Evolutionary conservation across 2,329 filamentous ascomycete species (phyloP), one percentile per base, ranked within the genome.

Genomic region (Cladosporium sp.): DNA sequence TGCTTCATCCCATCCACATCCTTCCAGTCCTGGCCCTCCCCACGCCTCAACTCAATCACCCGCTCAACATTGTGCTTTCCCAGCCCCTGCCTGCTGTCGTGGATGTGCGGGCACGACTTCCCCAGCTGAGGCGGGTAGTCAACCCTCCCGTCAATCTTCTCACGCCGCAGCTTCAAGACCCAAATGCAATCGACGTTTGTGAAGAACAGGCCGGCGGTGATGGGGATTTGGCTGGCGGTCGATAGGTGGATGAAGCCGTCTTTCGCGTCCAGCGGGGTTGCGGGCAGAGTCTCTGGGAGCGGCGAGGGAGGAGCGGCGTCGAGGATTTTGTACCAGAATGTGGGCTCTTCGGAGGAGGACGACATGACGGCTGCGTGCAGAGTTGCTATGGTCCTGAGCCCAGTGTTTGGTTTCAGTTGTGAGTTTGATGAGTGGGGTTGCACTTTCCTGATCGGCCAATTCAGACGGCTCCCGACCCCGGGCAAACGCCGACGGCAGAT

Each of bases 281-380:
- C 11, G 2, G 61, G 59, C 4, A 65, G 56, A 4, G 58, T 61
- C n/a, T 52, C 48, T 4, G 64, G 61, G 1, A 66, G 52, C 3
- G 64, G 62, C 8, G 53, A 46, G 10, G 50, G 57, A 1, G 62
- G 59, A 7, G 57, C 19, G 2, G 43, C 11, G 31, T 61, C 58
- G 38, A 66, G 59, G 48, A 66, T 64, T 33, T 66, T 66, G 60
- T 66, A 66, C 43, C 60, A 62, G 54, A 59, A 61, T 13, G 32
- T 46, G 4, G 42, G 52, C 11, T 32, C 19, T 13, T 28, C 22
- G 22, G 46, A 18, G 22, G 46, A 31, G 38, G 49, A 16, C 11
- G 28, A 19, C 50, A 53, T 53, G 28, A 16, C 37, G 31, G 16
- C 16, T 14, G 13, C 4, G 22, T 28, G 22, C 22, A 22, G 22